Conservation (phyloP, 495 filamentous ascomycete genomes). For the Neohortaea acidophila region DNA sequence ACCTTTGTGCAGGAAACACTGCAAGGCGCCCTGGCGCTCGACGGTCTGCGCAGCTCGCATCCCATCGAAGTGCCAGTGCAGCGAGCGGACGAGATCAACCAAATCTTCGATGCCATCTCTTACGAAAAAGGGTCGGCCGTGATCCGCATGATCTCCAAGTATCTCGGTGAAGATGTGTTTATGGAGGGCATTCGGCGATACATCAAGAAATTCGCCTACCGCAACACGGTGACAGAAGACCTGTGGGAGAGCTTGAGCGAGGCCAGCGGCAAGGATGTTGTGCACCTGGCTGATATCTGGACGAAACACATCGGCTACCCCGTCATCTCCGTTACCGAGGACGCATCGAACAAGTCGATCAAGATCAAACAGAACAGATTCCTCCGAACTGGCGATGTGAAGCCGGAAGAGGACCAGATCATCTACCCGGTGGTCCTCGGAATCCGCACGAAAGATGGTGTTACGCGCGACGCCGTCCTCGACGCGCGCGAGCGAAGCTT, state of each 20-base stretch:
- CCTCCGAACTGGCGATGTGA: constrained; percentile 60
- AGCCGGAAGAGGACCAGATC: constrained; percentile 66
- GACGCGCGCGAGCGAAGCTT: constrained; percentile 59
- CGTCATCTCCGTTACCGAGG: constrained; percentile 53
- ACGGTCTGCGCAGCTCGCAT: constrained; percentile 87
- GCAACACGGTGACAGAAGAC: constrained; percentile 71
- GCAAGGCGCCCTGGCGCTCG: constrained; percentile 71
- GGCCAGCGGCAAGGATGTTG: constrained; percentile 80
- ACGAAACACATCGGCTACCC: constrained; percentile 66
- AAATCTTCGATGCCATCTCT: constrained; percentile 97
- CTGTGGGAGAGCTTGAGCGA: constrained; percentile 81
- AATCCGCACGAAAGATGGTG: constrained; percentile 49
- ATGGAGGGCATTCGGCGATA: constrained; percentile 84
- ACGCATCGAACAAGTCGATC: constrained; percentile 41
- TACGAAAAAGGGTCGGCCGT: constrained; percentile 96
- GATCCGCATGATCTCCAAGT: constrained; percentile 92
- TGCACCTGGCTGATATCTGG: constrained; percentile 64
- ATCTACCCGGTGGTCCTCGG: constrained; percentile 59
- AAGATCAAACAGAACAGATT: constrained; percentile 62
- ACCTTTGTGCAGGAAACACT: constrained; percentile 82
- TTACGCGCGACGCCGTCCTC: constrained; percentile 49
- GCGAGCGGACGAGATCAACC: constrained; percentile 86
- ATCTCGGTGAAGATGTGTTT: constrained; percentile 84
- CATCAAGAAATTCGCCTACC: constrained; percentile 87
- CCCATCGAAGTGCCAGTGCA: constrained; percentile 96